Conservation (phyloP, 495 filamentous ascomycete species). For the Margaritispora aquatica region DNA sequence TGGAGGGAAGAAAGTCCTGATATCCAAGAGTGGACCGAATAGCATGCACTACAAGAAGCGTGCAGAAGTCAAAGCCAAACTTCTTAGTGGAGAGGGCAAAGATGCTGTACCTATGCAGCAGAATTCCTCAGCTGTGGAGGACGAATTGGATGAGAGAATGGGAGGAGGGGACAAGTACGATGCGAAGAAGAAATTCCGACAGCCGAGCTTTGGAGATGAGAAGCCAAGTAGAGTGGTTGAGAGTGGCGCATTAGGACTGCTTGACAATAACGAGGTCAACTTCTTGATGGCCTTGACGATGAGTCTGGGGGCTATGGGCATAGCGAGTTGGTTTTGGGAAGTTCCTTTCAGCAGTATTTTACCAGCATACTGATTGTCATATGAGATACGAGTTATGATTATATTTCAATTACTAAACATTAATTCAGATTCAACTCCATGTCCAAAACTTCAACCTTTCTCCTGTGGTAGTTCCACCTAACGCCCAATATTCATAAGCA, state of each 20-base stretch:
- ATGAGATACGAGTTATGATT: no score
- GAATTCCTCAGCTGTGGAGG: constrained; percentile 12
- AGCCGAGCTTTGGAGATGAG: constrained; percentile 43
- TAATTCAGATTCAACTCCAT: no score
- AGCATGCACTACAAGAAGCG: constrained; percentile 18
- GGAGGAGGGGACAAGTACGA: constrained; percentile 17
- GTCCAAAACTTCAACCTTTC: no score
- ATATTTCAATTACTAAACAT: no score
- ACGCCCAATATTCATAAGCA: no score
- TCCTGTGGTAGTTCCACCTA: no score
- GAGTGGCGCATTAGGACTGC: constrained; percentile 58
- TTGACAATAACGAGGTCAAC: constrained; percentile 95
- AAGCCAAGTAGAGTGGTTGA: constrained; percentile 66
- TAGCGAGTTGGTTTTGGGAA: constrained; percentile 47
- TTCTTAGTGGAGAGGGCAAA: constrained; percentile 10
- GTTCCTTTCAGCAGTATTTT: constrained; percentile 37
- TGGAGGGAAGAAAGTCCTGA: constrained; percentile 69
- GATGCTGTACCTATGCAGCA: constrained; percentile 8
- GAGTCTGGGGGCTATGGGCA: constrained; percentile 72
- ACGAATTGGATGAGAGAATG: constrained; percentile 17
- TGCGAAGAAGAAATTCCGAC: constrained; percentile 30
- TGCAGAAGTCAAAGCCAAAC: constrained; percentile 10
- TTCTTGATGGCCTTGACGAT: constrained; percentile 77
- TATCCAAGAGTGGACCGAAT: constrained; percentile 27
- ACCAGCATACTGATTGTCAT: not conserved